Evolutionary conservation across 495 filamentous ascomycete species (phyloP).

Genomic region (Staphylotrichum tortipilum): DNA sequence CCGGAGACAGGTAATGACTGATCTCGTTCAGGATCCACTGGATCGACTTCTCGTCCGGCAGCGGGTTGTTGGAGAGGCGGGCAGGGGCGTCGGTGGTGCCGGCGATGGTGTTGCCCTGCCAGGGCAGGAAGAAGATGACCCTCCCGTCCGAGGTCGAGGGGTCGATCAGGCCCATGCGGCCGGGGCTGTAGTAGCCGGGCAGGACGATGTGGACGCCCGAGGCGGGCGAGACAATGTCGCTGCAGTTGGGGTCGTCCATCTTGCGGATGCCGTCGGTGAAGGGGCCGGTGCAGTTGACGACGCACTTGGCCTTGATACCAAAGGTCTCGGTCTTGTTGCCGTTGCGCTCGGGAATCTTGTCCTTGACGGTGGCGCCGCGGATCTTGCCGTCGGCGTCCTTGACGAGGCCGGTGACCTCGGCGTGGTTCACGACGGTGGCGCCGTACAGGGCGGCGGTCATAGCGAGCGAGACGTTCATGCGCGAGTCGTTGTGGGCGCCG

Average conservation of each 20-base stretch:
- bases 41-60: conserved; percentile 88
- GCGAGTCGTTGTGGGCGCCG: conserved; percentile 94
- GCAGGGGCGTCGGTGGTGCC: conserved; percentile 91
- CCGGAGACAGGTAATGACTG: conserved; percentile 77
- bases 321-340: conserved; percentile 50
- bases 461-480: conserved; percentile 94
- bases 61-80: conserved; percentile 68
- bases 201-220: conserved; percentile 93
- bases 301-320: conserved; percentile 73
- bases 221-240: conserved; percentile 87
- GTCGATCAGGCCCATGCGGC: conserved; percentile 95
- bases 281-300: conserved; percentile 95
- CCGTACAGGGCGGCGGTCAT: conserved; percentile 96
- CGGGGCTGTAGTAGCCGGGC: conserved; percentile 89
- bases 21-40: conserved; percentile 94
- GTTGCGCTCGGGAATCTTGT: conserved; percentile 55
- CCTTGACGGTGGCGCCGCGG: conserved; percentile 69
- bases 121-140: conserved; percentile 98
- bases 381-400: conserved; percentile 75
- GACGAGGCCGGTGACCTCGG: conserved; percentile 75
- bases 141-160: conserved; percentile 89
- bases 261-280: conserved; percentile 92
- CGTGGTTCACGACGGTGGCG: conserved; percentile 83
- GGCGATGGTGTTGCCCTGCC: conserved; percentile 98
- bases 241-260: conserved; percentile 64